A percentile compares a stretch with the other conserved stretches of the same genome.
phyloP scores from a whole-genome alignment of 108 stramenopile genomes.

The Ochromonas danica region DNA sequence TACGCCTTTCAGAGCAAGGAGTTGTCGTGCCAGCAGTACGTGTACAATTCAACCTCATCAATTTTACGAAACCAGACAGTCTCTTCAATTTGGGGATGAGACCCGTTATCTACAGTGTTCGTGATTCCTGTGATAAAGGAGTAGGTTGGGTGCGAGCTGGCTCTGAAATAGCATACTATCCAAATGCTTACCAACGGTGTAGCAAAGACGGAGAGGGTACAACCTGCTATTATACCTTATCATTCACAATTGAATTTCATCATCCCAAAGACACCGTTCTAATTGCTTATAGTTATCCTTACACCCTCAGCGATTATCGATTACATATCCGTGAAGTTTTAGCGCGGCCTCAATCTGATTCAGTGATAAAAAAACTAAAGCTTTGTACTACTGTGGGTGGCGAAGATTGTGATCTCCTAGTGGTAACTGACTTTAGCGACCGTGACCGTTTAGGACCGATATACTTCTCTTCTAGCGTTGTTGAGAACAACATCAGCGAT shows the following conservation, averaged over 20 bases:
- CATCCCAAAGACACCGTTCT: constrained; percentile 52
- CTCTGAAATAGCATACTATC: constrained; percentile 41
- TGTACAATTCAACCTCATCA: constrained; percentile 41
- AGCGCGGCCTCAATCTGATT: not conserved
- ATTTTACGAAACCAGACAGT: constrained; percentile 57
- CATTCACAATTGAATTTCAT: constrained; percentile 47
- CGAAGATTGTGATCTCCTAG: constrained; percentile 59
- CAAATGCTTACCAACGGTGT: constrained; percentile 10
- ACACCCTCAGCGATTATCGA: constrained; percentile 59
- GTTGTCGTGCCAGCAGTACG: constrained; percentile 24
- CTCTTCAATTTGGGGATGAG: constrained; percentile 57
- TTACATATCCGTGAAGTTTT: constrained; percentile 23
- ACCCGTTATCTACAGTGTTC: constrained; percentile 38
- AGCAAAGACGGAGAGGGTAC: constrained; percentile 43
- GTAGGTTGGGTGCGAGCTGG: constrained; percentile 54
- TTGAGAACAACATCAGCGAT: not conserved
- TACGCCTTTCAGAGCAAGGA: not conserved
- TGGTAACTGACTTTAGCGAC: constrained; percentile 48
- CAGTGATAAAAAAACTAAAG: constrained; percentile 31
- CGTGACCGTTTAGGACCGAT: not conserved
- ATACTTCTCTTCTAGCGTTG: not conserved
- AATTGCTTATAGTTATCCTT: constrained; percentile 61
- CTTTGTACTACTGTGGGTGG: constrained; percentile 60
- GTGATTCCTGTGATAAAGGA: constrained; percentile 32
- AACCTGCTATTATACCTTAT: constrained; percentile 53